These are phyloP conservation scores for Fusarium papillatum DNA, from an alignment of 2,329 filamentous ascomycete species.

Conservation along the genomic window DNA sequence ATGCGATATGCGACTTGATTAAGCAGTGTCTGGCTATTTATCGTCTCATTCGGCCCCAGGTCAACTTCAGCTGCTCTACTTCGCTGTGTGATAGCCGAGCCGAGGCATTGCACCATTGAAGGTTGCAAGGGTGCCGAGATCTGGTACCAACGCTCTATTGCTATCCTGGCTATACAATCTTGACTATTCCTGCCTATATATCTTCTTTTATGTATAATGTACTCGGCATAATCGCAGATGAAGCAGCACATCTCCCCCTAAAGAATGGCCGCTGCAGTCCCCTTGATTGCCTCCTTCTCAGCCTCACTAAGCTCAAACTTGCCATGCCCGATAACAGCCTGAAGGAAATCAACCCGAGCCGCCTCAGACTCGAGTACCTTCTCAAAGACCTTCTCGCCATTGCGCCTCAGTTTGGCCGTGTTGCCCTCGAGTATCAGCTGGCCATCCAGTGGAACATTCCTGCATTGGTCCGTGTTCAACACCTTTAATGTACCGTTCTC, in stretches of 20 bases:
- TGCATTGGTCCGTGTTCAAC: slow-evolving; percentile 46
- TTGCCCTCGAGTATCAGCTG: slow-evolving; percentile 58
- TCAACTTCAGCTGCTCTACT: not conserved
- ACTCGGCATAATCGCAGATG: not conserved
- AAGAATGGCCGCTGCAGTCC: slow-evolving; percentile 42
- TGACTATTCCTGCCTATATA: not conserved
- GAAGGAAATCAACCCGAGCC: slow-evolving; percentile 62
- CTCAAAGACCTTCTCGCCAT: slow-evolving; percentile 53
- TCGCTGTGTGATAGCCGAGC: not conserved
- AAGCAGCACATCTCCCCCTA: not conserved
- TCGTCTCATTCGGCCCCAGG: not conserved
- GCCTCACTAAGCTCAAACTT: slow-evolving; percentile 58
- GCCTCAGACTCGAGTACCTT: slow-evolving; percentile 59
- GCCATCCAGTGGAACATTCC: slow-evolving; percentile 45
- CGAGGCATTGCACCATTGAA: not conserved
- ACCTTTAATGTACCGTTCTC: slow-evolving; percentile 35
- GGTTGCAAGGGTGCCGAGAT: not conserved
- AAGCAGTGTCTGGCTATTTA: not conserved
- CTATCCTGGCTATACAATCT: not conserved
- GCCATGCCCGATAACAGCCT: slow-evolving; percentile 55
- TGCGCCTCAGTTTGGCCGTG: slow-evolving; percentile 58
- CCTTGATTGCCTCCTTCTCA: slow-evolving; percentile 63
- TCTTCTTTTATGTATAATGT: not conserved
- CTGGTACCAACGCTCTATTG: not conserved
- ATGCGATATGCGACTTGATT: not conserved